Evolutionary conservation across 1,284 basidiomycete species (phyloP).

Genomic region (Taiwanofungus camphoratus): DNA sequence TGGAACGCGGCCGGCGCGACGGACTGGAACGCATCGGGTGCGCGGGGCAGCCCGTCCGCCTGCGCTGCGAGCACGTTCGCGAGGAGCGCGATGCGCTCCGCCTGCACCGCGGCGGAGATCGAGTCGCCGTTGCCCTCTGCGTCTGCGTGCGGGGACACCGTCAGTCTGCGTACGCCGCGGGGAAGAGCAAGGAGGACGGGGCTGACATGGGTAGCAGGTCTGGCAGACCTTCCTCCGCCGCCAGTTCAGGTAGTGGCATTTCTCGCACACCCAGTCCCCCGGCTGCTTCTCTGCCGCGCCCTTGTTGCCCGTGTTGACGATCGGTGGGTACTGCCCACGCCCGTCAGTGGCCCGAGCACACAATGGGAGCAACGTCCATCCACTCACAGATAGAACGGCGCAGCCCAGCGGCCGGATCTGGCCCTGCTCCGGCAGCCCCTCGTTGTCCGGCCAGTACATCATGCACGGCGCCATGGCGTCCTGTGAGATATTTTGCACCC

Average conservation of each 20-base stretch:
- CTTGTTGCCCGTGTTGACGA: constrained; percentile 84
- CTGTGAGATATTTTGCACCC: constrained; percentile 67
- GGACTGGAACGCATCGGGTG: constrained; percentile 3
- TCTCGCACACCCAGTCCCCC: constrained; percentile 85
- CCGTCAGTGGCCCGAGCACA: not conserved
- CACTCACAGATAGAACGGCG: constrained; percentile 48
- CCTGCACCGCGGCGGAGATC: constrained; percentile 72
- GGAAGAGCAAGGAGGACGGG: constrained; percentile 10
- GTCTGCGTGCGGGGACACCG: constrained; percentile 35
- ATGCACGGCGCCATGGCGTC: constrained; percentile 68
- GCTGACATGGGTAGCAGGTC: constrained; percentile 78
- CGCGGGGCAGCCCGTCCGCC: constrained; percentile 28
- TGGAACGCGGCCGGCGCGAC: constrained; percentile 6
- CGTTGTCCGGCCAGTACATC: constrained; percentile 86
- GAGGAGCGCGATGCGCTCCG: constrained; percentile 73
- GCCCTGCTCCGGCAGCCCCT: constrained; percentile 67
- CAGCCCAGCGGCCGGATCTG: constrained; percentile 63
- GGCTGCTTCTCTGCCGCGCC: constrained; percentile 84
- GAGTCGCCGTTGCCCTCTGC: constrained; percentile 82
- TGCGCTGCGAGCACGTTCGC: constrained; percentile 57
- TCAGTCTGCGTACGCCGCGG: constrained; percentile 12
- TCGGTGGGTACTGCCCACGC: constrained; percentile 65
- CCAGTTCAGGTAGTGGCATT: constrained; percentile 85
- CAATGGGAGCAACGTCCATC: constrained; percentile 3
- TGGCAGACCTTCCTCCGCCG: constrained; percentile 82